Percentiles rank a stretch among this genome's conserved stretches.
Evolutionary conservation across 73 alveolate species (phyloP).

Genomic region (Paramecium caudatum): DNA sequence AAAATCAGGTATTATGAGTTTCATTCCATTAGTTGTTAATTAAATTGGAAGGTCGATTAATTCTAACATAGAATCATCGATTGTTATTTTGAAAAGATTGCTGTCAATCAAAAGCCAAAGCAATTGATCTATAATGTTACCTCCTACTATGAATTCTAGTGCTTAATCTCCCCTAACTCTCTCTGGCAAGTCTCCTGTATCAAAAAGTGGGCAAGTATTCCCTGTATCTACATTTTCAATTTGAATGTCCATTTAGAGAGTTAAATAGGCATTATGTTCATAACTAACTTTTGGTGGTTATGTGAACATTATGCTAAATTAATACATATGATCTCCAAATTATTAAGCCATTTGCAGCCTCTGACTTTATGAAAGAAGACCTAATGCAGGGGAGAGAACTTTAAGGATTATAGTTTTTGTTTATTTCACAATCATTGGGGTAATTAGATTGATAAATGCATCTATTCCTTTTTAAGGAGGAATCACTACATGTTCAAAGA

Average conservation of each 20-base stretch:
- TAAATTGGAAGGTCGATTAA: conserved; percentile 52
- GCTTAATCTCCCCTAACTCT: background rate
- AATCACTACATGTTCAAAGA: background rate
- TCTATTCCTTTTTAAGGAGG: background rate
- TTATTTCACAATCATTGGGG: background rate
- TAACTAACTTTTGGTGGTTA: background rate
- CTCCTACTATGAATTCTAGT: conserved; percentile 40
- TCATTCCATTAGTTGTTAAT: conserved; percentile 42
- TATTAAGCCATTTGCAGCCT: background rate
- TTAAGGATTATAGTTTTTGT: background rate
- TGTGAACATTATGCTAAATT: background rate
- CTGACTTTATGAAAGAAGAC: background rate
- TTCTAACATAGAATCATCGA: conserved; percentile 24
- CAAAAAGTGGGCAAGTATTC: background rate
- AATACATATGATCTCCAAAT: background rate
- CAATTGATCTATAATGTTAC: conserved; percentile 23
- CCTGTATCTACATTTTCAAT: background rate
- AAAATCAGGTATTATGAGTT: conserved; percentile 28
- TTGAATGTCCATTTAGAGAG: background rate
- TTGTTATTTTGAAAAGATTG: background rate
- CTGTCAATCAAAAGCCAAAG: background rate
- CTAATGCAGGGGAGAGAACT: conserved; percentile 44
- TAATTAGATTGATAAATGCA: background rate
- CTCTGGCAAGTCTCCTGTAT: conserved; percentile 53
- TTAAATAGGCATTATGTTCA: background rate